Base-by-base conservation (phyloP, 441 rosid genomes). In the Manihot esculenta region DNA sequence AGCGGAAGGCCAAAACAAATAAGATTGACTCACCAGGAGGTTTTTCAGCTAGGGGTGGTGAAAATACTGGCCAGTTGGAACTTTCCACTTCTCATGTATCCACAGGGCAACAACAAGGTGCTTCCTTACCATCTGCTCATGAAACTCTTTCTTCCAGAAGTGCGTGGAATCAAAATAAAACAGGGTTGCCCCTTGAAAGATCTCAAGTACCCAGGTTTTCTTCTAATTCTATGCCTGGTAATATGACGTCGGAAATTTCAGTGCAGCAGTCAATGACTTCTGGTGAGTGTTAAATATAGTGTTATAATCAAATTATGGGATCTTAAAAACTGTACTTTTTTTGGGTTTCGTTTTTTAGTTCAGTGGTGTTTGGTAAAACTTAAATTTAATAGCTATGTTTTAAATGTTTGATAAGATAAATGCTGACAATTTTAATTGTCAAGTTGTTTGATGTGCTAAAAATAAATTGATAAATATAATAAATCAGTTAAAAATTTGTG, bases 1-100 rank as follows among this genome's bases (percentile, higher is more conserved):
- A 78, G 61, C 80, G 92, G 77, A 85, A 84, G 75, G 91, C 89
- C 62, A 93, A 91, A 81, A 64, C 83, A 76, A 85, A 77, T 82
- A 91, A 86, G 82, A 86, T 82, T 68, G 94, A 93, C 35, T 73
- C 83, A 30, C 65, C 86, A 1, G 87, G 92, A 56, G 73, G 75
- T 72, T 82, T 79, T 64, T 44, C 89, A 58, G 80, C 70, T 75
- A 86, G 73, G 76, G 79, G 81, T 71, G 76, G 78, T 72, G 91
- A 81, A 62, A 76, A 72, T 70, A 76, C 67, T 74, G 80, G 84
- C 60, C 91, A 80, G 62, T 49, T 78, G 51, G 91, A 85, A 73
- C 85, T 79, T 75, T 79, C 86, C 35, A 75, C 86, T 60, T 41
- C 72, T 45, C 80, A 66, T 59, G 63, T 69, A 33, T 47, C 79